phyloP scores from a whole-genome alignment of 2,329 filamentous ascomycete genomes.

The Penicillium sp. region DNA sequence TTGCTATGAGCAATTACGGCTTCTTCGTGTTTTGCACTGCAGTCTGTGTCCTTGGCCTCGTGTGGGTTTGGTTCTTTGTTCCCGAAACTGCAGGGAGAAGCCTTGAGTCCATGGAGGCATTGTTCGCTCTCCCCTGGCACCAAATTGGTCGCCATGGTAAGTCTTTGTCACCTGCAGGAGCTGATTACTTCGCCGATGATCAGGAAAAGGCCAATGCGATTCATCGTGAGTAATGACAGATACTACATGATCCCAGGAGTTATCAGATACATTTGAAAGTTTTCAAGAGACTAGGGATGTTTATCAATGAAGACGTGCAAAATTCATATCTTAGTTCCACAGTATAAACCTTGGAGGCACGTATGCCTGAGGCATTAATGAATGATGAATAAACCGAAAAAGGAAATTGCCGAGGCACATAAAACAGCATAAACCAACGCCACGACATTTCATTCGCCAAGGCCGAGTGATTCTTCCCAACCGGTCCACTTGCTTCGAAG shows the following conservation, averaged over 20 bases:
- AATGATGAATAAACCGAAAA: not conserved
- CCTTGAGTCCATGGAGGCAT: conserved; percentile 4
- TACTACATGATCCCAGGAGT: not conserved
- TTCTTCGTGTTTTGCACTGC: not conserved
- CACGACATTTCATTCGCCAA: not conserved
- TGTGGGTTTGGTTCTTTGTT: conserved; percentile 13
- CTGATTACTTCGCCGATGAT: not conserved
- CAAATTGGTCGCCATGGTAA: conserved; percentile 8
- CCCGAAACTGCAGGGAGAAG: conserved; percentile 1
- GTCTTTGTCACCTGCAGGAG: not conserved
- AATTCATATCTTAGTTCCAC: too few species aligned
- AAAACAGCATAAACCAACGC: not conserved
- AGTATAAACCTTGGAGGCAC: too few species aligned
- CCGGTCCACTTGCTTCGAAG: not conserved
- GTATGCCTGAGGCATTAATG: not conserved
- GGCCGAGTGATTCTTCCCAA: conserved; percentile 1
- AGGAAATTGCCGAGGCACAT: conserved; percentile 4
- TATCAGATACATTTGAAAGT: not conserved
- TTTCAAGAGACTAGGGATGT: too few species aligned
- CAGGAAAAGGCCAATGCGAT: not conserved
- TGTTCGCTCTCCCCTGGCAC: conserved; percentile 8
- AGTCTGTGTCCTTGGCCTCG: not conserved
- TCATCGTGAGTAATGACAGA: not conserved
- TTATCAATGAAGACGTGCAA: too few species aligned
- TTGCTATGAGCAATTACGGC: conserved; percentile 1